Percentiles rank a stretch among this genome's conserved stretches.
phyloP scores from a whole-genome alignment of 441 rosid species.

The Euphorbia corollata region DNA sequence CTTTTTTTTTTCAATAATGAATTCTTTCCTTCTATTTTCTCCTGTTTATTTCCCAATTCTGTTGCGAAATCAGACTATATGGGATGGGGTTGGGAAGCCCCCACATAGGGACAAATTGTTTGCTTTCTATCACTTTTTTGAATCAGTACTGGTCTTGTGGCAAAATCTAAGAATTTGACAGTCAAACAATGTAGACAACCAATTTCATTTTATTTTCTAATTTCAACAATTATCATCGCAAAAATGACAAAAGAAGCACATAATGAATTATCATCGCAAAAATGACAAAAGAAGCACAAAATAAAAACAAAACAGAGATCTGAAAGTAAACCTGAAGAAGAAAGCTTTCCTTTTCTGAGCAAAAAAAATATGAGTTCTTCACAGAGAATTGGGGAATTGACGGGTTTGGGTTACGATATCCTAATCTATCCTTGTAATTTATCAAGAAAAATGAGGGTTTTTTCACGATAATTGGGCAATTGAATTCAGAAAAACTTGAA shows the following conservation, averaged over 20 bases:
- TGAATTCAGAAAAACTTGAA: no score
- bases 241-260: neutral
- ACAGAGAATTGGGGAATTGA: slow-evolving; percentile 10
- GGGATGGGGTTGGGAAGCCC: neutral
- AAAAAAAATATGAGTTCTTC: slow-evolving; percentile 10
- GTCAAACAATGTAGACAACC: neutral
- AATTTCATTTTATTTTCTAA: neutral
- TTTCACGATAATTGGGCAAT: no score
- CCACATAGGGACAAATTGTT: slow-evolving; percentile 16
- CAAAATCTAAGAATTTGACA: slow-evolving; percentile 14
- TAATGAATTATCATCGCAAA: neutral
- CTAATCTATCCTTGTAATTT: no score
- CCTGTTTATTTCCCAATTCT: no score
- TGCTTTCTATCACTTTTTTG: no score
- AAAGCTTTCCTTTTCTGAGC: neutral
- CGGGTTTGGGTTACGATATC: neutral
- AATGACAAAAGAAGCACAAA: neutral
- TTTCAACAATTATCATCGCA: neutral
- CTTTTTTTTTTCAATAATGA: no score
- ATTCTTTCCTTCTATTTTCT: no score
- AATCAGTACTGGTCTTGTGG: slow-evolving; percentile 42
- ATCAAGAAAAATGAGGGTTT: no score
- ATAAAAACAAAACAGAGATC: neutral
- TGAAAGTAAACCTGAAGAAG: neutral
- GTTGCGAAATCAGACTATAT: no score